Conservation (phyloP, 2,329 filamentous ascomycete species). For the Fusarium dimerum region DNA sequence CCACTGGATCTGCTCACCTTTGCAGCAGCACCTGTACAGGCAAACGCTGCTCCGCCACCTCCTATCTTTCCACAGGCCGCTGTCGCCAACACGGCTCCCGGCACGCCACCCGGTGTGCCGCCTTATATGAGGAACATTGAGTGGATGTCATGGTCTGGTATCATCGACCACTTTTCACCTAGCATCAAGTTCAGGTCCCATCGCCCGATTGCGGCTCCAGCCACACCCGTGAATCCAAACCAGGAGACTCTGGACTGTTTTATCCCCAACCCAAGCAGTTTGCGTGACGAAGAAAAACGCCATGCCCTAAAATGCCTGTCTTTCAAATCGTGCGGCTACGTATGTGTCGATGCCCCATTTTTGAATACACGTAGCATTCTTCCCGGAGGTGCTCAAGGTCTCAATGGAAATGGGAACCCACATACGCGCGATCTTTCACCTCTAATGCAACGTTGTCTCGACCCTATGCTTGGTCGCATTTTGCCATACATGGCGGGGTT, state of each 20-base stretch:
- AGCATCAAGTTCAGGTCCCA: constrained; percentile 33
- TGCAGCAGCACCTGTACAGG: constrained; percentile 6
- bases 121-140: constrained; percentile 29
- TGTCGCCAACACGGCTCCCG: neutral
- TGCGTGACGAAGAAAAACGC: constrained; percentile 28
- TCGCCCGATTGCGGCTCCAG: constrained; percentile 8
- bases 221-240: constrained; percentile 4
- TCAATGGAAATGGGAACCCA: constrained; percentile 24
- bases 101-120: constrained; percentile 2
- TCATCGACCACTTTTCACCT: constrained; percentile 46
- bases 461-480: constrained; percentile 39
- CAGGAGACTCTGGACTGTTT: constrained; percentile 11
- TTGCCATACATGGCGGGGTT: constrained; percentile 28
- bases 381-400: constrained; percentile 22
- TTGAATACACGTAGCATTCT: constrained; percentile 41
- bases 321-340: constrained; percentile 65
- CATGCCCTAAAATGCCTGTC: constrained; percentile 42
- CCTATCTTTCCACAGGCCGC: neutral
- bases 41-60: constrained; percentile 1
- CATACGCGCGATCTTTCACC: constrained; percentile 25
- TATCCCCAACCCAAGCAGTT: constrained; percentile 24
- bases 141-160: constrained; percentile 41
- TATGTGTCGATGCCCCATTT: constrained; percentile 39
- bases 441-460: constrained; percentile 39
- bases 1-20: neutral